Base-by-base conservation (phyloP, 1,284 basidiomycete genomes). In the Pseudozyma tsukubaensis region DNA sequence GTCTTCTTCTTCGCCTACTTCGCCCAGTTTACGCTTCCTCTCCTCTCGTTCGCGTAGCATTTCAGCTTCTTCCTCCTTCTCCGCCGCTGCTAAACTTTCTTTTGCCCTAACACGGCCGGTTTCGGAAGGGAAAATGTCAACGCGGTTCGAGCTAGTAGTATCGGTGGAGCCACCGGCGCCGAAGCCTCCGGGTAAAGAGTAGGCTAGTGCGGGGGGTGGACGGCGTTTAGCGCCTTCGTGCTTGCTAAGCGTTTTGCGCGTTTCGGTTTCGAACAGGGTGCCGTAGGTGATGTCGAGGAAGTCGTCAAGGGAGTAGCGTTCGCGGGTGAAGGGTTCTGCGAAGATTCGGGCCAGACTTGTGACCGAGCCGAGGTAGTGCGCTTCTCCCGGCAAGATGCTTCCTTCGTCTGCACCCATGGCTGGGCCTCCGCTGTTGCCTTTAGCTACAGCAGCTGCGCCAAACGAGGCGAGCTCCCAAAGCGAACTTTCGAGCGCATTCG, bases 211-310 rank as follows among this genome's bases (percentile, higher is more conserved):
- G 1, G 72, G 72, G 10, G 34, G 19, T 1, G 21, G 16, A 1
- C 60, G 51, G 10, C 35, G 32, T 7, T 51, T 51, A 4, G 44
- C 24, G 12, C 37, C 50, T 18, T 53, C 47, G 16, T 50, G 47
- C 40, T 53, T 50, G 32, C 44, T 53, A 21, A 97, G 90, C 71
- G 89, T 92, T 51, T 93, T 88, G 64, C 89, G 90, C 19, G 88
- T 87, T 82, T 98, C 96, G 1, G 92, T 92, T 53, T 95, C 93
- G 76, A 97, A 92, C 36, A 98, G 87, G 92, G 94, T 97, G 14
- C 88, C 89, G 82, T 97, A 99, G 0, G 93, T 94, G 84, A 98
- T 94, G 86, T 99, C 97, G 80, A 98, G 85, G 84, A 99, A 99
- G 84, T 99, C 97, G 78, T 99, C 97, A 88, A 97, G 89, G 32